Evolutionary conservation across 768 basidiomycete genomes (phyloP).

Genomic region (Terana coerulea): DNA sequence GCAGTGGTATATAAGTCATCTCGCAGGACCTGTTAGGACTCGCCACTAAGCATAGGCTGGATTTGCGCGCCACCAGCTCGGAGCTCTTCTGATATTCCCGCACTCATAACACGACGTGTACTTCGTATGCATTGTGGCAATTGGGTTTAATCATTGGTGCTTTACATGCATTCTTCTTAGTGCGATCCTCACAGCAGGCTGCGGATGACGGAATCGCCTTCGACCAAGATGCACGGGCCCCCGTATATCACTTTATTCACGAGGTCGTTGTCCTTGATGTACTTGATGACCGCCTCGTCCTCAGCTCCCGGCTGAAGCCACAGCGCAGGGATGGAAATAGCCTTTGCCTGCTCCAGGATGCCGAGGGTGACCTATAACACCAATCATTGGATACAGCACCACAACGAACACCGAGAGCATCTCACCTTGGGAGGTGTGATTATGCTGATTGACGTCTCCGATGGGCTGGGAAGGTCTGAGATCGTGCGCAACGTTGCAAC

Average conservation of each 20-base stretch:
- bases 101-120: background rate
- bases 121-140: too few relatives aligned
- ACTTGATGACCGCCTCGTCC: constrained; percentile 60
- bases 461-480: constrained; percentile 52
- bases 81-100: background rate
- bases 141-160: background rate
- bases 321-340: constrained; percentile 59
- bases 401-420: background rate
- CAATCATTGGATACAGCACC: background rate
- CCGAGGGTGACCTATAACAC: constrained; percentile 59
- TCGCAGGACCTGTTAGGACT: background rate
- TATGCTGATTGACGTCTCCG: constrained; percentile 71
- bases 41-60: background rate
- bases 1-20: background rate
- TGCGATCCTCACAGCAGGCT: constrained; percentile 15
- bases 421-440: constrained; percentile 71
- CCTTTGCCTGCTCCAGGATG: constrained; percentile 62
- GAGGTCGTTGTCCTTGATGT: constrained; percentile 62
- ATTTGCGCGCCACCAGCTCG: background rate
- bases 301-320: constrained; percentile 95
- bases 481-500: constrained; percentile 52
- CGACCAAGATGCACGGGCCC: constrained; percentile 79
- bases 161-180: too few relatives aligned
- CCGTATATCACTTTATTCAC: constrained; percentile 68
- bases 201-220: constrained; percentile 57